Evolutionary conservation across 148 eudicot species (phyloP).

Genomic region (Vaccinium macrocarpon): DNA sequence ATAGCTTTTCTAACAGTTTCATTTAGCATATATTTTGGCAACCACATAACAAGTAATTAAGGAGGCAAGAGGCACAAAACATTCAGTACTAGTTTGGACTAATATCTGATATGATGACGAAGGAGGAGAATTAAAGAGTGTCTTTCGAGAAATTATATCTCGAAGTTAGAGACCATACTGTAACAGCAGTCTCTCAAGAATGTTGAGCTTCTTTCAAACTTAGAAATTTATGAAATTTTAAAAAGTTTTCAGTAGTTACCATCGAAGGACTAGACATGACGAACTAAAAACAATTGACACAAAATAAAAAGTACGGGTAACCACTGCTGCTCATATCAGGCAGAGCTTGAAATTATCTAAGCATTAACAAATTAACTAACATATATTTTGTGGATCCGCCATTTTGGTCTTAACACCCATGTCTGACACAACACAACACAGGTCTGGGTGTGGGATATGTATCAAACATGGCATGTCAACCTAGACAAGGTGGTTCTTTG

Average conservation of each 20-base stretch:
- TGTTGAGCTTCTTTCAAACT: not conserved
- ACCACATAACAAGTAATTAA: not conserved
- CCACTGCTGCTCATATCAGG: not conserved
- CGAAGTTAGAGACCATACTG: not conserved
- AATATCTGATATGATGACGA: not conserved
- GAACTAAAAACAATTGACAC: not conserved
- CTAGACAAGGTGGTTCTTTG: not conserved
- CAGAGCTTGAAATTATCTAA: not conserved
- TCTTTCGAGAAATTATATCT: not conserved
- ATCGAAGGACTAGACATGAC: not conserved
- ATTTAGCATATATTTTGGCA: not conserved
- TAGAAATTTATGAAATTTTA: not conserved
- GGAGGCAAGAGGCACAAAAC: not conserved
- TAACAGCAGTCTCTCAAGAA: not conserved
- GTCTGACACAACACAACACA: not conserved
- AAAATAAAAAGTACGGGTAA: not conserved
- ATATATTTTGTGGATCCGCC: not conserved
- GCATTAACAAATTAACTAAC: not conserved
- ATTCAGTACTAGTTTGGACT: not conserved
- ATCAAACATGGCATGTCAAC: not conserved
- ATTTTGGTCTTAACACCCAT: not conserved
- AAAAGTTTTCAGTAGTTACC: not conserved
- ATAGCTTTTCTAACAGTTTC: not conserved
- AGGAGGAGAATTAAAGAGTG: not conserved
- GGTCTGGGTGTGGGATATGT: not conserved